Percentiles rank a stretch among this genome's conserved stretches.
phyloP scores from a whole-genome alignment of 2,329 filamentous ascomycete species.

The Neonectria coccinea region DNA sequence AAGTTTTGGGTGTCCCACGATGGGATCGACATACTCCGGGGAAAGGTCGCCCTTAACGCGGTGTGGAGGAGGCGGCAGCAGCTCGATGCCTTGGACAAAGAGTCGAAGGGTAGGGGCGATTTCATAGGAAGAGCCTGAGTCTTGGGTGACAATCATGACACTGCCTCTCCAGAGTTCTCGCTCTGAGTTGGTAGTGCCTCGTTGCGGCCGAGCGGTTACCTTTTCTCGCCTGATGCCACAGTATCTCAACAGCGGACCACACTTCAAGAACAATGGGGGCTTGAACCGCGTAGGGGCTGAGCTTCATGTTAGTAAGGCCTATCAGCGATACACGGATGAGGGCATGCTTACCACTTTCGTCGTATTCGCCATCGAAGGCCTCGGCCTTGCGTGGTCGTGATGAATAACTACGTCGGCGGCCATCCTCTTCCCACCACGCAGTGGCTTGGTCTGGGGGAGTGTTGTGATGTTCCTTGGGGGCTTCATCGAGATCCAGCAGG shows the following conservation, averaged over 20 bases:
- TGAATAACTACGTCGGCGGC: constrained; percentile 58
- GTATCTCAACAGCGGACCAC: constrained; percentile 90
- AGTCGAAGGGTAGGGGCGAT: constrained; percentile 82
- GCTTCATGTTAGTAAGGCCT: constrained; percentile 28
- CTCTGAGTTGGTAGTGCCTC: constrained; percentile 54
- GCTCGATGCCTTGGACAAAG: constrained; percentile 87
- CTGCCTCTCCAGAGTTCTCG: constrained; percentile 92
- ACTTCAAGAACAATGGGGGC: constrained; percentile 86
- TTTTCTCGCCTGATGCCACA: constrained; percentile 81
- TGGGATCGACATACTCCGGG: constrained; percentile 87
- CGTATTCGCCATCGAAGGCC: constrained; percentile 75
- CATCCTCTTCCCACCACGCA: constrained; percentile 82
- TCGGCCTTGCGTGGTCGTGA: constrained; percentile 67
- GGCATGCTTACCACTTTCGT: constrained; percentile 66
- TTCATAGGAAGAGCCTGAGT: constrained; percentile 84
- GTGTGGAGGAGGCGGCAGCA: constrained; percentile 81
- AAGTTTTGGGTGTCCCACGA: constrained; percentile 87
- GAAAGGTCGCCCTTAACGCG: constrained; percentile 75
- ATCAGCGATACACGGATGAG: not conserved
- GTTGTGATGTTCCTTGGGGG: constrained; percentile 52
- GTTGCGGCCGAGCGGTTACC: constrained; percentile 49
- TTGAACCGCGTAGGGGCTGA: constrained; percentile 79
- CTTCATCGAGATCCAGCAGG: constrained; percentile 69
- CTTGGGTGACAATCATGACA: constrained; percentile 94
- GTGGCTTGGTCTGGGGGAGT: constrained; percentile 61